phyloP scores from a whole-genome alignment of 352 stramenopile genomes.

The Lagenidium sp. region DNA sequence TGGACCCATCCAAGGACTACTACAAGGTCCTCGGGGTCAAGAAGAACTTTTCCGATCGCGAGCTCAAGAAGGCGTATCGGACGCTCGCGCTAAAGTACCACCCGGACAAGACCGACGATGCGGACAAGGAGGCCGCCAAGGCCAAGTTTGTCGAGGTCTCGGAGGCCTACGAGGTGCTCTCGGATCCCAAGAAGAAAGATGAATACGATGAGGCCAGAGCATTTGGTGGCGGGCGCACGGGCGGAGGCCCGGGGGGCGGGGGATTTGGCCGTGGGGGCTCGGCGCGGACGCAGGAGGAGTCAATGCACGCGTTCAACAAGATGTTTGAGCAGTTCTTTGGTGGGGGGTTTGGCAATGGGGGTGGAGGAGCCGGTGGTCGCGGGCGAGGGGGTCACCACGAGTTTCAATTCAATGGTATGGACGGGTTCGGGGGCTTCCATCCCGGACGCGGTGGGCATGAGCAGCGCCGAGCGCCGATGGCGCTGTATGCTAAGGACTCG shows the following conservation, averaged over 20 bases:
- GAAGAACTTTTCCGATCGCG: conserved; percentile 60
- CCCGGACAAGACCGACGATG: conserved; percentile 75
- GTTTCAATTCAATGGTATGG: conserved; percentile 76
- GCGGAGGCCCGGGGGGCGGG: conserved; percentile 11
- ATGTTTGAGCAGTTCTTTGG: conserved; percentile 88
- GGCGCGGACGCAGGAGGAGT: conserved; percentile 34
- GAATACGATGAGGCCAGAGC: conserved; percentile 84
- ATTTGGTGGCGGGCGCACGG: conserved; percentile 22
- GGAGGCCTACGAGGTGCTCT: conserved; percentile 90
- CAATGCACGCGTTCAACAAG: conserved; percentile 70
- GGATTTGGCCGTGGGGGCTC: conserved; percentile 14
- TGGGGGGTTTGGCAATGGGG: conserved; percentile 18
- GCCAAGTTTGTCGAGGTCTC: conserved; percentile 90
- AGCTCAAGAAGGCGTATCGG: conserved; percentile 84
- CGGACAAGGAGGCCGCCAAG: conserved; percentile 80
- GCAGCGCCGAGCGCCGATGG: conserved; percentile 18
- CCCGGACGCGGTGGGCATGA: conserved; percentile 8
- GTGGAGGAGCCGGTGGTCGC: conserved; percentile 19
- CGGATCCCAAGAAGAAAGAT: conserved; percentile 79
- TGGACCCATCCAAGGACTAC: conserved; percentile 72
- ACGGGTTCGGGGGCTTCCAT: conserved; percentile 45
- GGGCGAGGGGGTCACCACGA: conserved; percentile 39
- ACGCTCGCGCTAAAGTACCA: conserved; percentile 88
- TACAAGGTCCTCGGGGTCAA: conserved; percentile 75
- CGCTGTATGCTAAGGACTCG: conserved; percentile 58